Evolutionary conservation across 805 yeast genomes (phyloP).

Genomic region (Spathaspora girioi): DNA sequence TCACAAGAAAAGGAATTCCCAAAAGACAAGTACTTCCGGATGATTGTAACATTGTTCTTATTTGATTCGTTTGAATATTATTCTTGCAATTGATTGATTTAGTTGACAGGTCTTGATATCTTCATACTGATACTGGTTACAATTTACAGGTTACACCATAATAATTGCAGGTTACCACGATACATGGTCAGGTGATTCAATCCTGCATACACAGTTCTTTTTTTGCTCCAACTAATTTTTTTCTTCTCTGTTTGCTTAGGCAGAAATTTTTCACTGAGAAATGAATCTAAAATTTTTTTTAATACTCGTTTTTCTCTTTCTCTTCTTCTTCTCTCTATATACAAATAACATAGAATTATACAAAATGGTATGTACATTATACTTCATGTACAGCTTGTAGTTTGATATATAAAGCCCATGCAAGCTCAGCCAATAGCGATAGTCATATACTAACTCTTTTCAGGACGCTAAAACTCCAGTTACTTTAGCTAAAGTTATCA

Average conservation of each 20-base stretch:
- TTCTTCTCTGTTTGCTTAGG: background rate
- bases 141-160: too few species aligned
- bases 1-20: background rate
- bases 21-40: background rate
- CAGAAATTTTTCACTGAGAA: constrained; percentile 2
- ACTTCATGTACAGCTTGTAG: background rate
- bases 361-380: constrained; percentile 2
- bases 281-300: constrained; percentile 2
- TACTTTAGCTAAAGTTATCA: constrained; percentile 98
- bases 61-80: too few species aligned
- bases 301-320: background rate
- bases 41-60: background rate
- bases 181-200: background rate
- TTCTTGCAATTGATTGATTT: too few species aligned
- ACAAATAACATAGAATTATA: background rate
- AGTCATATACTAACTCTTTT: background rate
- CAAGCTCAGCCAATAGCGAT: background rate
- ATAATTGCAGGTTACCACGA: background rate
- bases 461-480: constrained; percentile 69
- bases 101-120: too few species aligned
- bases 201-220: background rate
- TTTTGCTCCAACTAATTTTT: background rate
- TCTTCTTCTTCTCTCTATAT: constrained; percentile 1
- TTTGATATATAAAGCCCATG: background rate
- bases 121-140: too few species aligned